Percentiles rank a stretch among this genome's conserved stretches.
Conservation (phyloP, 345 rosid genomes). For the Nephelium lappaceum region DNA sequence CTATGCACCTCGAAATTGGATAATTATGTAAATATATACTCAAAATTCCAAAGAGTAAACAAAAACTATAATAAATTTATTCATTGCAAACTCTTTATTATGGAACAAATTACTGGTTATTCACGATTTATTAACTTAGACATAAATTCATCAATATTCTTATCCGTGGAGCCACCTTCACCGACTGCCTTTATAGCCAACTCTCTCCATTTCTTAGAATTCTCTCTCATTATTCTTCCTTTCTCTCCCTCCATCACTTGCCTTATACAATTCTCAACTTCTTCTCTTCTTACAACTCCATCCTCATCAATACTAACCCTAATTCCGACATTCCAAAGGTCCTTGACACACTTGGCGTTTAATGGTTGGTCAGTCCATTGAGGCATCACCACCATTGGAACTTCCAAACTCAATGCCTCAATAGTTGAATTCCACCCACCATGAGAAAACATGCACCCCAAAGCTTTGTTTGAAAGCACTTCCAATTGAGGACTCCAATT, state of each 20-base stretch:
- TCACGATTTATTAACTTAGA: not conserved
- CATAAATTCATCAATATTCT: not conserved
- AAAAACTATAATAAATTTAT: too few species aligned
- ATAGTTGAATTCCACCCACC: constrained; percentile 38
- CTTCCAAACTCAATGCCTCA: constrained; percentile 33
- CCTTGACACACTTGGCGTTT: constrained; percentile 28
- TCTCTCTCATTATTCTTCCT: constrained; percentile 15
- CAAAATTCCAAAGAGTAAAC: too few species aligned
- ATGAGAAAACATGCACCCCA: constrained; percentile 27
- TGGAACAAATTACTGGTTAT: too few species aligned
- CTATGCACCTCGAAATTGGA: too few species aligned
- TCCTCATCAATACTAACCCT: constrained; percentile 26
- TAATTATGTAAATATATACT: too few species aligned
- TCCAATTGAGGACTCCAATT: constrained; percentile 8
- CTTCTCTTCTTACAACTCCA: constrained; percentile 25
- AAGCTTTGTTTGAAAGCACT: constrained; percentile 7
- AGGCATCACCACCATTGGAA: constrained; percentile 34
- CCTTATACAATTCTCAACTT: constrained; percentile 12
- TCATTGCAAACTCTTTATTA: too few species aligned
- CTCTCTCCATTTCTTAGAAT: constrained; percentile 23
- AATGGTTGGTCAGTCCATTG: constrained; percentile 32
- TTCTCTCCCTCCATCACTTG: constrained; percentile 23
- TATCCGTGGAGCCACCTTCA: not conserved
- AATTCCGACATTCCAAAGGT: constrained; percentile 31
- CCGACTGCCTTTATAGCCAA: constrained; percentile 28